Base-by-base conservation (phyloP, 148 eudicot genomes). In the Vaccinium vitisidaea region DNA sequence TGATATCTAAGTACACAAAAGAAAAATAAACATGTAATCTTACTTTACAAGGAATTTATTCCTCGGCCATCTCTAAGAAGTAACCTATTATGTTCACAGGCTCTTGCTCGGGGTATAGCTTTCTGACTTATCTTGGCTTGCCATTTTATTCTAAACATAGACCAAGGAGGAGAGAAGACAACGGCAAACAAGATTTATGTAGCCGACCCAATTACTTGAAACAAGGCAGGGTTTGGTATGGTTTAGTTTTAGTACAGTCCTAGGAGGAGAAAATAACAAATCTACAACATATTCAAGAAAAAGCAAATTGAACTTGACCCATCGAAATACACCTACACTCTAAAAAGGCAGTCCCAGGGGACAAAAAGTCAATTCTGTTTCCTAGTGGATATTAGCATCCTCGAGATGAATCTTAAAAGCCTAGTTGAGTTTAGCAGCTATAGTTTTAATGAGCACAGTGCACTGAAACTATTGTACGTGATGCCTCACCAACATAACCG, bases 231-330 rank as follows among this genome's bases (percentile, higher is more conserved):
- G 70, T 23, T 65, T 65, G 32, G 30, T 65, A n/a, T 52, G 12
- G 13, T 52, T 52, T 52, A 1, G 54, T 19, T 52, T 52, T 52
- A 1, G 54, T 19, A 75, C n/a, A 75, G 19, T 75, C 59, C 39
- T 30, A 79, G 81, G 14, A 79, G 67, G 67, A 55, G 39, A 39
- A 80, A 56, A 30, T 30, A 80, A 18, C 15, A 56, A 58, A 80
- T 1, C 39, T 13, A 21, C 11, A 32, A 80, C 52, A 58, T 27
- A 58, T 11, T 59, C 25, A 11, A 36, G 19, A 27, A 32, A 55
- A 2, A 75, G 16, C 0, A 19, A 16, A 43, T 46, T 75, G 79
- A 48, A 15, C 80, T 21, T 49, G 79, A 50, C 56, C 16, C 16
- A 21, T 21, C n/a, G 6, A 5, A 1, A 36, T 21, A 48, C 53